phyloP scores from a whole-genome alignment of 148 eudicot genomes.

The Spergularia bocconei region DNA sequence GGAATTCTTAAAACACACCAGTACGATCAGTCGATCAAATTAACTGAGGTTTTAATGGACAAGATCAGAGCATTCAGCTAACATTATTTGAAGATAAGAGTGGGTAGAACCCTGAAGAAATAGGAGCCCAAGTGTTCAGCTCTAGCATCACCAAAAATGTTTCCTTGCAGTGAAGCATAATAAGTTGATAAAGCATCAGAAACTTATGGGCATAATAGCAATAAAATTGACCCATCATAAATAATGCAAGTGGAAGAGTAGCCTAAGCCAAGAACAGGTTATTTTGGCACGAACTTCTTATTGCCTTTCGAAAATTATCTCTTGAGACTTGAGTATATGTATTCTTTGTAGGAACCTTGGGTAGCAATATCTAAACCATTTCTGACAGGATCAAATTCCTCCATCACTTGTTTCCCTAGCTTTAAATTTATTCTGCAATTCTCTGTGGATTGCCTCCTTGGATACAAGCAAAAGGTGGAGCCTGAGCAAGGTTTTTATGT shows the following conservation, averaged over 20 bases:
- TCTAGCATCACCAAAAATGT: constrained; percentile 30
- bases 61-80: not conserved
- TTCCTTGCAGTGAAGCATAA: constrained; percentile 15
- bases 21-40: too few relatives aligned
- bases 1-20: too few relatives aligned
- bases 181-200: constrained; percentile 17
- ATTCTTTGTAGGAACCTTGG: constrained; percentile 22
- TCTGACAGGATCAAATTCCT: constrained; percentile 19
- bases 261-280: constrained; percentile 9
- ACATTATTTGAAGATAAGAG: not conserved
- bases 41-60: too few relatives aligned
- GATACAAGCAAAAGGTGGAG: constrained; percentile 10
- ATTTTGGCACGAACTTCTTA: constrained; percentile 7
- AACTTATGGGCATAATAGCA: constrained; percentile 25
- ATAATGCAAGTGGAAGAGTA: constrained; percentile 18
- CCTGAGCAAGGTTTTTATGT: constrained; percentile 13
- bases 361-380: constrained; percentile 20
- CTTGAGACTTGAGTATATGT: not conserved
- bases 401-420: constrained; percentile 28
- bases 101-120: not conserved
- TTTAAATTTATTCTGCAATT: constrained; percentile 15
- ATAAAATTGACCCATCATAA: constrained; percentile 16
- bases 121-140: constrained; percentile 29
- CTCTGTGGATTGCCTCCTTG: constrained; percentile 2
- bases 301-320: constrained; percentile 6